These are phyloP conservation scores for Aureobasidium sp. DNA, from an alignment of 2,329 filamentous ascomycete species.

Conservation along the genomic window DNA sequence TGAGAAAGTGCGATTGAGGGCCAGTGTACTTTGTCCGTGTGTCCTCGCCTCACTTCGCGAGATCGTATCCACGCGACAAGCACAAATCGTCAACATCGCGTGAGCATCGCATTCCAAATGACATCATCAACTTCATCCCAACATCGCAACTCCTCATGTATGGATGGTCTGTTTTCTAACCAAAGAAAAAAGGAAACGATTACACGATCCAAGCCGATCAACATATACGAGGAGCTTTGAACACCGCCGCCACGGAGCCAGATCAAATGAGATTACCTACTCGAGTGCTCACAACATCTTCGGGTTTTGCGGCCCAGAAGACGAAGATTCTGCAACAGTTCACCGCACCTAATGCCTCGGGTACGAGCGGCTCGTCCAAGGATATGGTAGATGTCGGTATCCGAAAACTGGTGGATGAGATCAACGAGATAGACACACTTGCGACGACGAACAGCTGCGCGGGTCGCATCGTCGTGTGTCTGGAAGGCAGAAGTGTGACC, in stretches of 20 bases:
- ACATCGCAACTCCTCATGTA: not conserved
- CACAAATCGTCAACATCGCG: not conserved
- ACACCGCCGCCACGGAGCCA: not conserved
- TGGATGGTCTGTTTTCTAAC: not conserved
- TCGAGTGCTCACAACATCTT: conserved; percentile 15
- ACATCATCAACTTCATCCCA: conserved; percentile 3
- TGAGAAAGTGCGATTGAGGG: conserved; percentile 11
- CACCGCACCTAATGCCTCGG: conserved; percentile 59
- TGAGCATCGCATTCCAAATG: conserved; percentile 7
- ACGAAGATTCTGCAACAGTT: conserved; percentile 65
- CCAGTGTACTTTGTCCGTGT: conserved; percentile 8
- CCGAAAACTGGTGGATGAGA: conserved; percentile 65
- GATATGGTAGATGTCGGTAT: conserved; percentile 74
- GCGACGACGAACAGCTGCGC: conserved; percentile 93
- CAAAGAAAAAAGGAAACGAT: not conserved
- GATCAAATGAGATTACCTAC: not conserved
- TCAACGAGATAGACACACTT: conserved; percentile 67
- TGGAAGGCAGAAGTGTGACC: conserved; percentile 60
- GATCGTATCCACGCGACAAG: conserved; percentile 3
- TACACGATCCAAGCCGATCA: not conserved
- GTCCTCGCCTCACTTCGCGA: not conserved
- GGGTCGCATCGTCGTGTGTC: conserved; percentile 77
- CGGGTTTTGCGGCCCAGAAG: conserved; percentile 52
- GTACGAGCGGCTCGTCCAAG: conserved; percentile 76
- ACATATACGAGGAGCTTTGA: not conserved